phyloP scores from a whole-genome alignment of 2,329 filamentous ascomycete genomes.

The Raffaelea albimanens region DNA sequence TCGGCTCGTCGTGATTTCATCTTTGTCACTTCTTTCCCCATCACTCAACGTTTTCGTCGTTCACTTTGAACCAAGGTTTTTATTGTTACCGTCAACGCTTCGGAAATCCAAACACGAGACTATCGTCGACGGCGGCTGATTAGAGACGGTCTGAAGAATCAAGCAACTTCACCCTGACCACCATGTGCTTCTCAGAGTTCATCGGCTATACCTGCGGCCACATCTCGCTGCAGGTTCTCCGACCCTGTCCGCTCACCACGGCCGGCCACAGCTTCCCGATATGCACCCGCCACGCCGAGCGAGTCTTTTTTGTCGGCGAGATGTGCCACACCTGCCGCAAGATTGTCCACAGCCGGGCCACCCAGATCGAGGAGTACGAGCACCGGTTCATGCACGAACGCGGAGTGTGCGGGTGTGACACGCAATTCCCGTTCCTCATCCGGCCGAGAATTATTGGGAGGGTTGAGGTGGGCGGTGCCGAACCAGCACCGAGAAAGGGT shows the following conservation, averaged over 20 bases:
- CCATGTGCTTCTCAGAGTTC: conserved; percentile 38
- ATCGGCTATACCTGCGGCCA: conserved; percentile 39
- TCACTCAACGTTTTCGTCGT: no score
- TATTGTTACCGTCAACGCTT: not conserved
- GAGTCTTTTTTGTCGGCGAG: conserved; percentile 20
- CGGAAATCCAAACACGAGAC: not conserved
- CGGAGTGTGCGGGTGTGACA: conserved; percentile 29
- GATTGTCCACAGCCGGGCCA: conserved; percentile 27
- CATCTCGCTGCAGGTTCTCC: conserved; percentile 27
- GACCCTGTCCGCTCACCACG: conserved; percentile 33
- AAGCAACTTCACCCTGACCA: conserved; percentile 1
- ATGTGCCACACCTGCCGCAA: conserved; percentile 30
- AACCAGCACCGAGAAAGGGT: no score
- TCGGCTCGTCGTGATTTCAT: no score
- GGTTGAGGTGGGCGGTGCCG: no score
- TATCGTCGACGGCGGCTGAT: no score
- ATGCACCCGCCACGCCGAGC: conserved; percentile 20
- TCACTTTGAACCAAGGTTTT: not conserved
- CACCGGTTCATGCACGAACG: conserved; percentile 35
- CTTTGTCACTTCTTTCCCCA: no score
- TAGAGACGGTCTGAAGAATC: no score
- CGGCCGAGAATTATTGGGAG: conserved; percentile 22
- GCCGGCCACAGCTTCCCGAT: conserved; percentile 23
- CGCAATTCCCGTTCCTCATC: conserved; percentile 25
- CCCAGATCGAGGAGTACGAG: conserved; percentile 30